Base-by-base conservation (phyloP, 2,329 filamentous ascomycete genomes). In the Emericellopsis atlantica region DNA sequence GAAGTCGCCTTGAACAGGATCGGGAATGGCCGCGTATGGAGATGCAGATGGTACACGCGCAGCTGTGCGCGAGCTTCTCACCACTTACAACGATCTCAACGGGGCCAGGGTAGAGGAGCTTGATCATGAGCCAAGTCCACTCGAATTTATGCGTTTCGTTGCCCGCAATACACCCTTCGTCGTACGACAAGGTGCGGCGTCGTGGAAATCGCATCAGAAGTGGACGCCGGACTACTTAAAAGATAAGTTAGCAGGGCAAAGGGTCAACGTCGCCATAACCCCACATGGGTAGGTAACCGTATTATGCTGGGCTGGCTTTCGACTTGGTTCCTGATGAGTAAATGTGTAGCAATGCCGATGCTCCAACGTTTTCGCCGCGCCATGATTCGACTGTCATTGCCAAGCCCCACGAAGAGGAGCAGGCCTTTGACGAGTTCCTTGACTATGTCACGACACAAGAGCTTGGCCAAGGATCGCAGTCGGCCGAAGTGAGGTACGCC, bases 71-170 rank as follows among this genome's bases (percentile, higher is more conserved):
- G 51, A 74, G 43, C 69, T 88, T 18, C 72, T 90, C 46, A 69
- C 64, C 10, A 75, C 69, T n/a, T 89, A 84, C 59, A 75, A 82
- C 52, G 83, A 87, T 48, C 72, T 89, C 41, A 90, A 90, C 53
- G 58, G 68, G 42, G 55, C 63, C 18, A 50, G 52, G 14, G 66
- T 88, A 43, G 72, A 82, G 36, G 76, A 79, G 49, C 67, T 88
- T 3, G 35, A 65, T 12, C 65, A 73, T 34, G 74, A 81, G 38
- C 85, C 85, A 4, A 84, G 79, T 23, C 74, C 85, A 1, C 70
- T 92, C 6, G 81, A 89, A 53, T 90, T 90, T 55, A 82, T 88
- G 77, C 75, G 82, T 51, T 81, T 78, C 57, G 83, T 89, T 16
- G 71, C 81, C 14, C 70, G 66, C 31, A 92, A 90, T 54, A 72